Evolutionary conservation across 768 basidiomycete genomes (phyloP), one percentile per base, ranked within the genome.

Genomic region (Pilatotrama ljubarskyi): DNA sequence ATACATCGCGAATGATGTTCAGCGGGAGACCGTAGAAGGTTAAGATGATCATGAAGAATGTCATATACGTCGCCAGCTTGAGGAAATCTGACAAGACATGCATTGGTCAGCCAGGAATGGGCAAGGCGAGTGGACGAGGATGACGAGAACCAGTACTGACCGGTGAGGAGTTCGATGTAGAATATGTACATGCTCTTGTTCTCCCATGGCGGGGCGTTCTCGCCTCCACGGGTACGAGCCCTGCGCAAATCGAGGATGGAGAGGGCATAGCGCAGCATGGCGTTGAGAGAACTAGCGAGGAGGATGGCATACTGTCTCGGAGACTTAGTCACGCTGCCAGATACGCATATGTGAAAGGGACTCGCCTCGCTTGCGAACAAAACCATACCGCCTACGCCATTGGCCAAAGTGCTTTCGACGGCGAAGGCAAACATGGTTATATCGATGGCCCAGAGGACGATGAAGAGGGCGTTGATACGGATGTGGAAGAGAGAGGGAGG

Each of bases 111-210:
- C n/a, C 6, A 18, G 14, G 17, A 11, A 13, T 29, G 9, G 17
- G 46, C 61, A 48, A 61, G 59, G 42, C 7, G 43, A 22, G 22
- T 11, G 18, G 29, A 38, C 15, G 26, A 13, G 2, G 7, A 22
- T 9, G 49, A 58, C n/a, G 47, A 26, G 18, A 47, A 20, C 11
- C 53, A 43, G 50, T 18, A 74, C 85, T 47, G 64, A 95, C 96
- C 95, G 41, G 95, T 95, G 25, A 81, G 79, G 52, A 98, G 76
- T 69, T 98, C 97, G 58, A 98, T 86, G 70, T 98, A 98, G 77
- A 97, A 98, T 9, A 91, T 79, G 80, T 87, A 95, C 87, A 98
- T 95, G 77, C 92, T 94, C 80, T 98, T 98, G 69, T 95, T 90
- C 73, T 99, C 95, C 97, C 97, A 98, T 47, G 88, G 84, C 63